phyloP scores from a whole-genome alignment of 371 early-diverging fungal genomes.

The Entomophthora muscae region DNA sequence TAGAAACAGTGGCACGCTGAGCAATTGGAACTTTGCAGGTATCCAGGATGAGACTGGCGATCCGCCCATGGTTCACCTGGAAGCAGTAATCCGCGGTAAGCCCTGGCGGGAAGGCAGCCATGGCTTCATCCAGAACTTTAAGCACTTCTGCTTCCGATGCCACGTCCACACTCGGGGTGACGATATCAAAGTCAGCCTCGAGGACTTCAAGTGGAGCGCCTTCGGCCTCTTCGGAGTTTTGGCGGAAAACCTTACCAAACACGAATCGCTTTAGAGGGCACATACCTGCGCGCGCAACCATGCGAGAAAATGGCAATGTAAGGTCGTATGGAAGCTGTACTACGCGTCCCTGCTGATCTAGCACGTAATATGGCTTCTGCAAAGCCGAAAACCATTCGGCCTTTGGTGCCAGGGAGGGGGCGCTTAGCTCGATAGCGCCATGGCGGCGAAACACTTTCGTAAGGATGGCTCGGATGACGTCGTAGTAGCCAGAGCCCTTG shows the following conservation, averaged over 20 bases:
- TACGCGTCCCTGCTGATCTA: slow-evolving; percentile 66
- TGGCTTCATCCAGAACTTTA: slow-evolving; percentile 63
- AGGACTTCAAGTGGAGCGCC: slow-evolving; percentile 64
- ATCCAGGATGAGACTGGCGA: slow-evolving; percentile 42
- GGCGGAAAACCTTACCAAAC: slow-evolving; percentile 66
- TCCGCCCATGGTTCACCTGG: slow-evolving; percentile 31
- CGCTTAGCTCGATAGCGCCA: slow-evolving; percentile 65
- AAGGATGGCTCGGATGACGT: slow-evolving; percentile 52
- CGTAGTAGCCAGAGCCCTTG: slow-evolving; percentile 31
- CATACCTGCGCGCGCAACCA: slow-evolving; percentile 51
- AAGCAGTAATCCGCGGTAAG: slow-evolving; percentile 32
- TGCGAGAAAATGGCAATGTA: slow-evolving; percentile 82
- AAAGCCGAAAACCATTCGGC: slow-evolving; percentile 43
- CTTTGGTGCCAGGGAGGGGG: slow-evolving; percentile 76
- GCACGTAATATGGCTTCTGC: slow-evolving; percentile 53
- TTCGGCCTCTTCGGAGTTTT: slow-evolving; percentile 30
- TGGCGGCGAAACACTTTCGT: slow-evolving; percentile 68
- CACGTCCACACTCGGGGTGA: slow-evolving; percentile 40
- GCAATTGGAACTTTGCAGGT: slow-evolving; percentile 38
- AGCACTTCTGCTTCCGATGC: slow-evolving; percentile 81
- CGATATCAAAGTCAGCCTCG: slow-evolving; percentile 86
- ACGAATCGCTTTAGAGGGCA: slow-evolving; percentile 65
- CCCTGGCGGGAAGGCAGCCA: slow-evolving; percentile 58
- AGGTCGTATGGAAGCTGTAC: slow-evolving; percentile 83
- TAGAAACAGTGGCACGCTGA: slow-evolving; percentile 29